A percentile compares a stretch with the other conserved stretches of the same genome.
Evolutionary conservation across 1,139 yeast species (phyloP).

Genomic region (Wickerhamomyces sp.): DNA sequence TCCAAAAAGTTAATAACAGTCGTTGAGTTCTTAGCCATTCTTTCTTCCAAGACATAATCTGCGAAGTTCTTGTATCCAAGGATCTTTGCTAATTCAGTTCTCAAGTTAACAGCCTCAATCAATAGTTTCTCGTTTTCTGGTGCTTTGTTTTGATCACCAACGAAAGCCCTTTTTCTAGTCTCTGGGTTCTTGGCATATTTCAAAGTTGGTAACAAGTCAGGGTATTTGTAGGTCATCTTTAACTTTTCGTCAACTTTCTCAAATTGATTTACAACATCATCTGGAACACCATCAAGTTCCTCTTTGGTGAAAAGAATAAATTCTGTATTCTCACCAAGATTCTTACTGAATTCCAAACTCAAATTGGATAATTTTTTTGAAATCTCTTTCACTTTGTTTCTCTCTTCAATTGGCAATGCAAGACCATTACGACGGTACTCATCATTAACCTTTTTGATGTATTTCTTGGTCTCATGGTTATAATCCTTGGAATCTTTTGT

Average conservation of each 20-base stretch:
- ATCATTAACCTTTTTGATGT: slow-evolving; percentile 49
- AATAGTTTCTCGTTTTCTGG: slow-evolving; percentile 58
- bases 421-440: slow-evolving; percentile 65
- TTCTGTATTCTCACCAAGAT: slow-evolving; percentile 68
- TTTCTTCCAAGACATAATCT: slow-evolving; percentile 63
- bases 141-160: slow-evolving; percentile 63
- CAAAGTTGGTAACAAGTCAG: slow-evolving; percentile 72
- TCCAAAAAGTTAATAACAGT: slow-evolving; percentile 55
- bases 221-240: slow-evolving; percentile 76
- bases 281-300: slow-evolving; percentile 72
- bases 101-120: slow-evolving; percentile 50
- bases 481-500: slow-evolving; percentile 29
- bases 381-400: slow-evolving; percentile 52
- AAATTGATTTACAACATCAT: slow-evolving; percentile 53
- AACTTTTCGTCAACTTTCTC: slow-evolving; percentile 38
- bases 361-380: slow-evolving; percentile 56
- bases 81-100: slow-evolving; percentile 56
- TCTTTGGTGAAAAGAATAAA: slow-evolving; percentile 52
- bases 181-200: slow-evolving; percentile 59
- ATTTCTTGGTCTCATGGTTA: slow-evolving; percentile 53
- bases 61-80: slow-evolving; percentile 67
- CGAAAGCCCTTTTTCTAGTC: slow-evolving; percentile 61
- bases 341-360: slow-evolving; percentile 53
- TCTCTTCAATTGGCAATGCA: slow-evolving; percentile 47
- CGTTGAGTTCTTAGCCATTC: slow-evolving; percentile 70